These are phyloP conservation scores for Lactarius indigo DNA, from an alignment of 768 basidiomycete species.

Conservation along the genomic window DNA sequence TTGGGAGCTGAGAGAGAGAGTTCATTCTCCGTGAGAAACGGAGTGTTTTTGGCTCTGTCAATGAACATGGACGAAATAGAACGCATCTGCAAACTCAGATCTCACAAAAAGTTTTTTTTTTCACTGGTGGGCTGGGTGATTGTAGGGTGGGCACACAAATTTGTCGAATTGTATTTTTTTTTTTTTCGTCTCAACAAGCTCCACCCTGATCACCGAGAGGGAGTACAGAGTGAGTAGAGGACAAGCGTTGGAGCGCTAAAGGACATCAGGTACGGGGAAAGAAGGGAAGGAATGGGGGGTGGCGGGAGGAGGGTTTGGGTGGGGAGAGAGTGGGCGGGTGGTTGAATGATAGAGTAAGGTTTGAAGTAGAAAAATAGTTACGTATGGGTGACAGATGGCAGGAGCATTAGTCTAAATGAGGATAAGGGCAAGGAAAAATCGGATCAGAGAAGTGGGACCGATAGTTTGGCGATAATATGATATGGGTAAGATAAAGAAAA, in stretches of 20 bases:
- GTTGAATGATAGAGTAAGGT: conserved; percentile 9
- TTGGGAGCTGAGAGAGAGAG: neutral
- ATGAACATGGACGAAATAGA: neutral
- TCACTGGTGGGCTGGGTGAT: neutral
- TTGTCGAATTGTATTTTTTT: neutral
- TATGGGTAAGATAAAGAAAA: conserved; percentile 1
- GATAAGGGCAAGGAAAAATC: conserved; percentile 24
- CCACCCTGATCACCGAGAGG: neutral
- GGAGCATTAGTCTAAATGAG: conserved; percentile 20
- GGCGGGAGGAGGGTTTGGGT: neutral
- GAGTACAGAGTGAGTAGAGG: neutral
- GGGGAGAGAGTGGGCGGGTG: neutral
- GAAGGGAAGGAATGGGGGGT: neutral
- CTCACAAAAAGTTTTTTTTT: neutral
- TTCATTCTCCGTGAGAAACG: conserved; percentile 16
- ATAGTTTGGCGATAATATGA: neutral
- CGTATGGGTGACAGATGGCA: conserved; percentile 9
- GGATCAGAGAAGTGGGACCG: conserved; percentile 7
- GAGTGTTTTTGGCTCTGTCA: neutral
- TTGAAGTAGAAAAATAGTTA: conserved; percentile 1
- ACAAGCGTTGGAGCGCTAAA: neutral
- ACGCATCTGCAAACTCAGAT: neutral
- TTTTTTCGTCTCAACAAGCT: no score
- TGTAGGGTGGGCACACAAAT: neutral
- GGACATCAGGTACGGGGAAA: conserved; percentile 13